Conservation (phyloP, 73 alveolate species). For the Blepharisma japonicum region DNA sequence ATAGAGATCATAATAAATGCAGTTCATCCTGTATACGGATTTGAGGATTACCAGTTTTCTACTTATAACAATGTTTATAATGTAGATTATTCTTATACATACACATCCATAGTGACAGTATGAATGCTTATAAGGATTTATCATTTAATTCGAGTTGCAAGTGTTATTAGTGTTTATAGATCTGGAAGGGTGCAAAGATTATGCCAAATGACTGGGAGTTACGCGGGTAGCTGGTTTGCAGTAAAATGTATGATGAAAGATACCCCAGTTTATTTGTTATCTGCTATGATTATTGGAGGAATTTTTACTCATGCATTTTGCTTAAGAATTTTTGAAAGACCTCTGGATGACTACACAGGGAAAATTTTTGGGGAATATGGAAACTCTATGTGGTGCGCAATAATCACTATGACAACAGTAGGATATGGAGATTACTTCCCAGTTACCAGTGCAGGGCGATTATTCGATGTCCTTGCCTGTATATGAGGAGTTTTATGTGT, state of each 20-base stretch:
- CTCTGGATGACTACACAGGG: constrained; percentile 25
- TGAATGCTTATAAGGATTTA: constrained; percentile 19
- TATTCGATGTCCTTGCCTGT: constrained; percentile 24
- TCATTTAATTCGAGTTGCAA: constrained; percentile 7
- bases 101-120: background rate
- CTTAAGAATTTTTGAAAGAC: constrained; percentile 52
- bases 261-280: constrained; percentile 43
- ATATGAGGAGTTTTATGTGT: constrained; percentile 39
- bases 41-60: background rate
- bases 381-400: constrained; percentile 51
- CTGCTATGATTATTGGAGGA: constrained; percentile 36
- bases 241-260: constrained; percentile 59
- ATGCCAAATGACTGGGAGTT: constrained; percentile 46
- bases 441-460: constrained; percentile 29
- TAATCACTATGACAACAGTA: constrained; percentile 55
- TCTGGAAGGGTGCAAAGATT: constrained; percentile 47
- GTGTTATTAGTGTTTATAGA: constrained; percentile 23
- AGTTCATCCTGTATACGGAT: constrained; percentile 7
- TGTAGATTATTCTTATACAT: constrained; percentile 1
- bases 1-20: background rate
- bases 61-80: background rate
- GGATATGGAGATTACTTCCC: constrained; percentile 60
- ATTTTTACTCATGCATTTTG: constrained; percentile 43
- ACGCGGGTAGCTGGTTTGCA: constrained; percentile 52
- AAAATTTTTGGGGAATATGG: constrained; percentile 25